Conservation (phyloP, 2,329 filamentous ascomycete species). For the Colletotrichum chrysophilum region DNA sequence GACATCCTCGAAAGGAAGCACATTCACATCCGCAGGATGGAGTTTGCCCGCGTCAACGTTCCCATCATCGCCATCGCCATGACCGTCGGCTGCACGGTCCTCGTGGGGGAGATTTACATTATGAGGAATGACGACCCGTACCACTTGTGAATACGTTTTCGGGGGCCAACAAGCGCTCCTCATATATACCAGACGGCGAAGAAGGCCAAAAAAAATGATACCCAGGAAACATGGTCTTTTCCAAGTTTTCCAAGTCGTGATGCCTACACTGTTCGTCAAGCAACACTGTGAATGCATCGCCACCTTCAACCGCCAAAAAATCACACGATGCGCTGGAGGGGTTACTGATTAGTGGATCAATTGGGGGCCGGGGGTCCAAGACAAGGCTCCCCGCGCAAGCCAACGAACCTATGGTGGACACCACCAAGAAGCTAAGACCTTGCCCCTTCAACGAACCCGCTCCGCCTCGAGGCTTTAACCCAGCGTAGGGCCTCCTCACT, state of each 20-base stretch:
- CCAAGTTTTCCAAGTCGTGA: background rate
- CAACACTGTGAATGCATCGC: background rate
- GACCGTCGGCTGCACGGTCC: slow-evolving; percentile 65
- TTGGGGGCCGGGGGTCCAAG: background rate
- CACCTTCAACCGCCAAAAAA: background rate
- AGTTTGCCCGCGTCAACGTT: slow-evolving; percentile 73
- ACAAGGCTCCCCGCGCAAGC: background rate
- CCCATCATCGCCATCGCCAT: slow-evolving; percentile 75
- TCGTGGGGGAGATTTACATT: slow-evolving; percentile 70
- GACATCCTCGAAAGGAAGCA: slow-evolving; percentile 73
- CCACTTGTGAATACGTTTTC: background rate
- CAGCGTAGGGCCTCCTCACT: background rate
- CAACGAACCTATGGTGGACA: background rate
- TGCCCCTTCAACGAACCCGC: background rate
- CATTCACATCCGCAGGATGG: slow-evolving; percentile 66
- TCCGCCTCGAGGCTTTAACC: background rate
- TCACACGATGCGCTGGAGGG: background rate
- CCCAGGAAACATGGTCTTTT: background rate
- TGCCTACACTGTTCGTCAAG: background rate
- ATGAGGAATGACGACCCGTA: slow-evolving; percentile 47
- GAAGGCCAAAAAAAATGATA: background rate
- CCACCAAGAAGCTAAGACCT: background rate
- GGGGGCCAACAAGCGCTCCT: background rate
- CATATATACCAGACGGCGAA: background rate
- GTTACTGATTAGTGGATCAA: background rate